A percentile compares a stretch with the other conserved stretches of the same genome.
Evolutionary conservation across 768 basidiomycete species (phyloP).

Genomic region (Rhizopogon rudus): DNA sequence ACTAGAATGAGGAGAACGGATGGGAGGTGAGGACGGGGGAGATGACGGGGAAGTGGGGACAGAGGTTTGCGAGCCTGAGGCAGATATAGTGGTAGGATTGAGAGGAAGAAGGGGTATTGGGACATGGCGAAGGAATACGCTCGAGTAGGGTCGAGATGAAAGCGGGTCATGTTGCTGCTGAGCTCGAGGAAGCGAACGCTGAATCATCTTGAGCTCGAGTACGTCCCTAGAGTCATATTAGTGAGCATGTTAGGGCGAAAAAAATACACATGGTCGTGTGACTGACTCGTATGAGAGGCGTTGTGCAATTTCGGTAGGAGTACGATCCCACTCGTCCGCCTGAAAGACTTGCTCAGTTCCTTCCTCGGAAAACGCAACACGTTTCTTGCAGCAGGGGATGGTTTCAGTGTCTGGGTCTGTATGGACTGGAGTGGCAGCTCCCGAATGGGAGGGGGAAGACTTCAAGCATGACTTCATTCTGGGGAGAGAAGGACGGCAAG

Average conservation of each 20-base stretch:
- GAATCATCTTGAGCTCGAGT: slow-evolving; percentile 67
- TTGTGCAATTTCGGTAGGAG: slow-evolving; percentile 59
- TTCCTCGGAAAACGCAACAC: slow-evolving; percentile 56
- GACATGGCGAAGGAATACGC: slow-evolving; percentile 44
- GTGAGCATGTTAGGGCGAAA: not conserved
- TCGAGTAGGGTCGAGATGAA: slow-evolving; percentile 34
- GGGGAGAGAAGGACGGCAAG: slow-evolving; percentile 7
- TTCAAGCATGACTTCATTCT: slow-evolving; percentile 13
- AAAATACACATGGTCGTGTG: not conserved
- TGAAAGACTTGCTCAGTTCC: slow-evolving; percentile 53
- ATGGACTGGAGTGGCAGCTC: not conserved
- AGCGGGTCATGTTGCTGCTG: slow-evolving; percentile 43
- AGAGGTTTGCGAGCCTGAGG: not conserved
- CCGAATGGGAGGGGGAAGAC: slow-evolving; percentile 10
- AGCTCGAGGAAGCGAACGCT: slow-evolving; percentile 56
- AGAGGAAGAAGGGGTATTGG: slow-evolving; percentile 64
- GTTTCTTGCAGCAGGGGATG: slow-evolving; percentile 31
- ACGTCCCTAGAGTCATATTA: slow-evolving; percentile 39
- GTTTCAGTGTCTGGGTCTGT: not conserved
- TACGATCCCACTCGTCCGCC: slow-evolving; percentile 80
- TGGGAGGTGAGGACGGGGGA: not conserved
- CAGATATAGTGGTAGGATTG: slow-evolving; percentile 20
- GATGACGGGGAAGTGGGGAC: not conserved
- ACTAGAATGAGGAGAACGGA: not conserved
- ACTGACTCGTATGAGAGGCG: slow-evolving; percentile 67